Evolutionary conservation across 192 early-diverging fungal species (phyloP), one percentile per base, ranked within the genome.

Genomic region (Lunasporangiospora selenospora): DNA sequence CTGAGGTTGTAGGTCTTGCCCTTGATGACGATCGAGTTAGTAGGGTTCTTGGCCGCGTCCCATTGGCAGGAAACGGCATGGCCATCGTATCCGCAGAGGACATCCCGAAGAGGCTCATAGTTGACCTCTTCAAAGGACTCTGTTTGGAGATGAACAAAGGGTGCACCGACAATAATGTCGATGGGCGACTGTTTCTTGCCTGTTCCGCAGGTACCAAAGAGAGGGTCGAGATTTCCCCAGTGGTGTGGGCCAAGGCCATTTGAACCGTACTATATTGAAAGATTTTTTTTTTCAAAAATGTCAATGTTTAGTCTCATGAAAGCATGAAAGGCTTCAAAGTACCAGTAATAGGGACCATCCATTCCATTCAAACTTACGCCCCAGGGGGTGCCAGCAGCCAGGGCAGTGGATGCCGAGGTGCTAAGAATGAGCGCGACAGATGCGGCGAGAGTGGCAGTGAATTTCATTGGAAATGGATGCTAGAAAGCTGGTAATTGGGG

Each of bases 121-220:
- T 55, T 30, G 19, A 62, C 33, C 2, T 36, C 24, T 6, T 26
- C 23, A 31, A 77, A 53, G n/a, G 36, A 12, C 3, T 48, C 12
- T 8, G 31, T 48, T 12, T 52, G 18, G 26, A 67, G 38, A 8
- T 47, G 2, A 3, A 61, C 58, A 15, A 19, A 49, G 12, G 58
- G 58, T 0, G 48, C 36, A 10, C 48, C 58, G 6, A 61, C 18
- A 15, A 16, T 61, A 55, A 86, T 62, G 55, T 87, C 65, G 45
- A 87, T 75, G 19, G 85, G 85, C 8, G 85, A 87, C 60, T 87
- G 84, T 12, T 53, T 21, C 10, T 62, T 40, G 12, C 81, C 81
- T 1, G 27, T 62, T 26, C 33, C 26, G 54, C 81, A 82, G 0
- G 36, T 41, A 15, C 29, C 50, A 50, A 42, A 77, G 26, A 41